phyloP scores from a whole-genome alignment of 2,329 filamentous ascomycete genomes.

The Phialophora tarda region DNA sequence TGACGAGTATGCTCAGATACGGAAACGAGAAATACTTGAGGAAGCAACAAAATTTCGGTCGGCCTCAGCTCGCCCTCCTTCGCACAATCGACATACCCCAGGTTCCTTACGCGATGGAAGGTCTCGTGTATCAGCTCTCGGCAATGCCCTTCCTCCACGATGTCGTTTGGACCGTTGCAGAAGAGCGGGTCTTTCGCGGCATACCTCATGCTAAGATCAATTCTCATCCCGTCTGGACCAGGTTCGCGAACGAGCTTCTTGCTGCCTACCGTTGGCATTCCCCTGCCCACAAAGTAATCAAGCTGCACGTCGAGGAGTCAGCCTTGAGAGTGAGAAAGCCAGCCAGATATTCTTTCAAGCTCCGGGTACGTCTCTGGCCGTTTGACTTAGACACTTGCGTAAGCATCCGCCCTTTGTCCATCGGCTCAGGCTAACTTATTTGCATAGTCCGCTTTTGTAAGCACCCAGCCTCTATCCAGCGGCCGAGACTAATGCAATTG shows the following conservation, averaged over 20 bases:
- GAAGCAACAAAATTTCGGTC: not conserved
- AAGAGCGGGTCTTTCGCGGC: not conserved
- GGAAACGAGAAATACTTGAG: not conserved
- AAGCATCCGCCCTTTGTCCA: not conserved
- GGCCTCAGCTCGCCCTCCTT: not conserved
- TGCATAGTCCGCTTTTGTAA: not conserved
- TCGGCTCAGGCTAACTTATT: not conserved
- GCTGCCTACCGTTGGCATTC: not conserved
- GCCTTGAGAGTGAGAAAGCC: not conserved
- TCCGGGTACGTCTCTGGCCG: not conserved
- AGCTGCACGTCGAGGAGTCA: not conserved
- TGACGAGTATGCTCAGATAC: slow-evolving; percentile 3
- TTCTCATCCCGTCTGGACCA: not conserved
- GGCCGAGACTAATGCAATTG: not conserved
- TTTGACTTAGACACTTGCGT: not conserved
- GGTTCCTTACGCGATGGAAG: not conserved
- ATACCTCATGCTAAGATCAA: not conserved
- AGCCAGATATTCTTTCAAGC: not conserved
- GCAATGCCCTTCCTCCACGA: slow-evolving; percentile 2
- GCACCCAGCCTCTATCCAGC: not conserved
- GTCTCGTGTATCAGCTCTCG: not conserved
- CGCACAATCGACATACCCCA: not conserved
- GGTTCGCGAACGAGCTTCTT: not conserved
- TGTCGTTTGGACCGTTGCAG: not conserved
- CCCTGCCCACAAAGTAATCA: not conserved